Evolutionary conservation across 495 filamentous ascomycete species (phyloP).

Genomic region (Annulohypoxylon bovei): DNA sequence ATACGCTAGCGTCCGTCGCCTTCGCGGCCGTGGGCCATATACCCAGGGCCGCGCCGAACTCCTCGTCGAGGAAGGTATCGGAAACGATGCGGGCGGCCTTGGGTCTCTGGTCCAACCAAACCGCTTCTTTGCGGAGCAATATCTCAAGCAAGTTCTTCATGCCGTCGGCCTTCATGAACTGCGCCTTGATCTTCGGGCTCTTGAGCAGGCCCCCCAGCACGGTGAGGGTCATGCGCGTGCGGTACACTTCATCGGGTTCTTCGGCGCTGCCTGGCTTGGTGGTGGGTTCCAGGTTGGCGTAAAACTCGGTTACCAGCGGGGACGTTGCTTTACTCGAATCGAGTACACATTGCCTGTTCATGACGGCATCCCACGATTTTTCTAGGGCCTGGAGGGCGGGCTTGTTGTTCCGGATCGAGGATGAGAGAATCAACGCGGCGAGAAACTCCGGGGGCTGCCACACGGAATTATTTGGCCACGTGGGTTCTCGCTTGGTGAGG

Average conservation of each 20-base stretch:
- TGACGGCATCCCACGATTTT: conserved; percentile 51
- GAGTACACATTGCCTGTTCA: conserved; percentile 43
- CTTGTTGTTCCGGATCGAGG: conserved; percentile 70
- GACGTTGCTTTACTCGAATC: conserved; percentile 2
- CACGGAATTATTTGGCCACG: conserved; percentile 13
- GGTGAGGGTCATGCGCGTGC: conserved; percentile 26
- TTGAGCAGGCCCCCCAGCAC: conserved; percentile 57
- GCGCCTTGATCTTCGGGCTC: conserved; percentile 54
- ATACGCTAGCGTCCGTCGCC: conserved; percentile 39
- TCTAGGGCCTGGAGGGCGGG: conserved; percentile 62
- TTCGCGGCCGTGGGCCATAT: conserved; percentile 55
- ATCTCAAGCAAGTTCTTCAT: conserved; percentile 59
- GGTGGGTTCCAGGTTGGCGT: conserved; percentile 44
- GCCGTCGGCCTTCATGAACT: conserved; percentile 61
- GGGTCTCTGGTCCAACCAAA: conserved; percentile 51
- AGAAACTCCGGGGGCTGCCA: conserved; percentile 51
- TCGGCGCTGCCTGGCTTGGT: conserved; percentile 30
- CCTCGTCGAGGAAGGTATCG: conserved; percentile 69
- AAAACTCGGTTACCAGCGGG: conserved; percentile 42
- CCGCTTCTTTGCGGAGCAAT: conserved; percentile 48
- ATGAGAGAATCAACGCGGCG: conserved; percentile 64
- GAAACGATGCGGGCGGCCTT: conserved; percentile 62
- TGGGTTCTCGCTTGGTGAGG: conserved; percentile 38
- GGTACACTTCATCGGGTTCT: conserved; percentile 40
- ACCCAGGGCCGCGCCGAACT: conserved; percentile 63